A percentile compares a stretch with the other conserved stretches of the same genome.
These are phyloP conservation scores for Oidium heveae DNA, from an alignment of 2,329 filamentous ascomycete species.

Conservation along the genomic window DNA sequence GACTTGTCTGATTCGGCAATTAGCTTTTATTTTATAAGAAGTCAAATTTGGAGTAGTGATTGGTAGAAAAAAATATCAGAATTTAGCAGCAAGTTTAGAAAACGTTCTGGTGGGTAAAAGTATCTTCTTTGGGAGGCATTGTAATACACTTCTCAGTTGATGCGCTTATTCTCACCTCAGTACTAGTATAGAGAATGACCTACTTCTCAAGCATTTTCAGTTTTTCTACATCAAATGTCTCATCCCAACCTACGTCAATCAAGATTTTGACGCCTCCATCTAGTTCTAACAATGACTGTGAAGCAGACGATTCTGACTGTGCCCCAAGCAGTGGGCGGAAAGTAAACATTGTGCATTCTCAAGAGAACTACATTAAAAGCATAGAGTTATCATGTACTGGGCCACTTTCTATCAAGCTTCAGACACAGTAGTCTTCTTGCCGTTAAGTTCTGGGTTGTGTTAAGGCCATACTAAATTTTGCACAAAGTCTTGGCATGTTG, in stretches of 20 bases:
- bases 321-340: constrained; percentile 85
- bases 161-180: neutral
- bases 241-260: constrained; percentile 89
- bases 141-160: neutral
- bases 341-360: constrained; percentile 50
- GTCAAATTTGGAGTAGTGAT: neutral
- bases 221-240: constrained; percentile 59
- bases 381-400: neutral
- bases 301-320: constrained; percentile 63
- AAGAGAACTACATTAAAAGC: neutral
- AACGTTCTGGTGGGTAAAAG: neutral
- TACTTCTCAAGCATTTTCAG: constrained; percentile 80
- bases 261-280: constrained; percentile 92
- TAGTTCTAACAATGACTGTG: constrained; percentile 86
- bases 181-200: constrained; percentile 10
- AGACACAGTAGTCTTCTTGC: too few species aligned
- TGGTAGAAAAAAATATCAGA: neutral
- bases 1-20: constrained; percentile 35
- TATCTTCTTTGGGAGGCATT: neutral
- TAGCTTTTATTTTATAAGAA: neutral
- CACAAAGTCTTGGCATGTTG: neutral
- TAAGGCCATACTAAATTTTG: neutral
- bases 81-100: neutral
- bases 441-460: neutral
- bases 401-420: neutral